phyloP scores from a whole-genome alignment of 2,329 filamentous ascomycete species.

The Corinectria fuckeliana region DNA sequence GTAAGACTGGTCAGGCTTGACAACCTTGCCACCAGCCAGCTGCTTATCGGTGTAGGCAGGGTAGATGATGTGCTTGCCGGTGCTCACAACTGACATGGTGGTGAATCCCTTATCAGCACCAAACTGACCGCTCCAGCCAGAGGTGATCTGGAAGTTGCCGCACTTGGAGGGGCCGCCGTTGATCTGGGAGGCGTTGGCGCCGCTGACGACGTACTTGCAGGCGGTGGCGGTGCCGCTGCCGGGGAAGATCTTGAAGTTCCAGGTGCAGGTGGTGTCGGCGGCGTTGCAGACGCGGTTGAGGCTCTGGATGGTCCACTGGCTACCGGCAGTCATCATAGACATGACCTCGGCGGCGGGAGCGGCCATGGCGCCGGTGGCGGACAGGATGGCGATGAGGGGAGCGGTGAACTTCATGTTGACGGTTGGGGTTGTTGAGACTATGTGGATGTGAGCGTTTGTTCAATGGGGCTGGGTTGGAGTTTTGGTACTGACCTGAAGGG shows the following conservation, averaged over 20 bases:
- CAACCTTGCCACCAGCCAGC: slow-evolving; percentile 50
- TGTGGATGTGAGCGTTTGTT: background rate
- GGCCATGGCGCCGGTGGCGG: slow-evolving; percentile 42
- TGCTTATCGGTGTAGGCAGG: slow-evolving; percentile 60
- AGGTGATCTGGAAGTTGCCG: slow-evolving; percentile 57
- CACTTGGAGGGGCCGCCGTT: slow-evolving; percentile 50
- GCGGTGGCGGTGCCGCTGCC: slow-evolving; percentile 47
- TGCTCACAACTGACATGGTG: slow-evolving; percentile 54
- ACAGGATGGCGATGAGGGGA: slow-evolving; percentile 43
- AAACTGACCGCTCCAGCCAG: slow-evolving; percentile 63
- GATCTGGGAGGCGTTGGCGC: slow-evolving; percentile 43
- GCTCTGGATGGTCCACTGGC: slow-evolving; percentile 50
- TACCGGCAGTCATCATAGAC: slow-evolving; percentile 49
- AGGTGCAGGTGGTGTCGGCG: slow-evolving; percentile 48
- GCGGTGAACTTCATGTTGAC: slow-evolving; percentile 52
- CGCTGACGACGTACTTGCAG: slow-evolving; percentile 41
- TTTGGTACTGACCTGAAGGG: background rate
- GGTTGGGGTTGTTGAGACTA: slow-evolving; percentile 13
- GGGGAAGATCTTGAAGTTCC: slow-evolving; percentile 52
- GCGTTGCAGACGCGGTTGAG: slow-evolving; percentile 49
- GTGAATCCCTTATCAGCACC: slow-evolving; percentile 59
- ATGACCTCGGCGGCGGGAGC: slow-evolving; percentile 39
- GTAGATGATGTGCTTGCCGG: slow-evolving; percentile 53
- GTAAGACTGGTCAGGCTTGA: slow-evolving; percentile 57
- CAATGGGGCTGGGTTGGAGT: background rate